Conservation (phyloP, 2,329 filamentous ascomycete species). For the Trichophyton simii region DNA sequence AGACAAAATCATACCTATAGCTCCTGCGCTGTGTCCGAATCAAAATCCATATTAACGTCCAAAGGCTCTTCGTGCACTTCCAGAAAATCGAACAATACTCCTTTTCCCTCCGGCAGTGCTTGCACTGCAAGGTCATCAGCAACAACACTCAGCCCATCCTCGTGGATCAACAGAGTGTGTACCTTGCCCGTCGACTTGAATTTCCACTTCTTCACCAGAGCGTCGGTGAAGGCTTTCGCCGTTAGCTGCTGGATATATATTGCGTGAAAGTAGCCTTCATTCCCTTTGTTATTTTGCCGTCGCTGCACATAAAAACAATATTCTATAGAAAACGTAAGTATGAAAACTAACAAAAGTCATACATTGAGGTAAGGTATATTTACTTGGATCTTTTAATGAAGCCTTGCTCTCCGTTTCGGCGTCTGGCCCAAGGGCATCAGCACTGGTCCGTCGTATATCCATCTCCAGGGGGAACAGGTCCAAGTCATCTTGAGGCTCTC, state of each 20-base stretch:
- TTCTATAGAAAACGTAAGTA: constrained; percentile 31
- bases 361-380: background rate
- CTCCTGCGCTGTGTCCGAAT: background rate
- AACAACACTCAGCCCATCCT: constrained; percentile 66
- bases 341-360: background rate
- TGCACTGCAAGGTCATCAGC: constrained; percentile 82
- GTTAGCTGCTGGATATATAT: constrained; percentile 73
- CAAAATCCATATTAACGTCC: background rate
- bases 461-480: constrained; percentile 33
- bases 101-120: constrained; percentile 77
- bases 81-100: constrained; percentile 58
- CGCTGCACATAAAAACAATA: constrained; percentile 78
- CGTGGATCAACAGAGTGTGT: constrained; percentile 58
- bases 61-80: background rate
- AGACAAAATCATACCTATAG: background rate
- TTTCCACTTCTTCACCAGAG: constrained; percentile 66
- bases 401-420: constrained; percentile 18
- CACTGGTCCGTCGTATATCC: constrained; percentile 19
- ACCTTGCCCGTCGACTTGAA: constrained; percentile 60
- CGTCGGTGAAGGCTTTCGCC: constrained; percentile 59
- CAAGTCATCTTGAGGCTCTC: constrained; percentile 35
- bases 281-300: constrained; percentile 32
- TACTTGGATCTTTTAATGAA: background rate
- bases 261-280: constrained; percentile 61
- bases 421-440: constrained; percentile 20